Evolutionary conservation across 1,284 basidiomycete genomes (phyloP).

Genomic region (Ganoderma sinense): DNA sequence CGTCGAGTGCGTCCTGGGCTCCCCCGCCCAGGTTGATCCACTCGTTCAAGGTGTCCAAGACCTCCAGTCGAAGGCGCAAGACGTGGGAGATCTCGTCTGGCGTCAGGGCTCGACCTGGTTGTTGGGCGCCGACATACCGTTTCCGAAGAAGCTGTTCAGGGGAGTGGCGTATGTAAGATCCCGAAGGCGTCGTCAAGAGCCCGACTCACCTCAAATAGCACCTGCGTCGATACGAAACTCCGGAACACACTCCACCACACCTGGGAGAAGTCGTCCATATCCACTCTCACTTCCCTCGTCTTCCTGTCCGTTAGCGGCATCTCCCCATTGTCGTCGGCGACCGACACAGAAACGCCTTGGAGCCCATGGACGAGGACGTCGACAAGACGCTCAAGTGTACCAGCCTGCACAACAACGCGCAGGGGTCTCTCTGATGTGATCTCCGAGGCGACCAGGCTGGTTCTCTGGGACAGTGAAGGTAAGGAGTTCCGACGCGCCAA

Average conservation of each 20-base stretch:
- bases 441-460: slow-evolving; percentile 63
- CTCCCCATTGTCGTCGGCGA: slow-evolving; percentile 85
- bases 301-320: slow-evolving; percentile 75
- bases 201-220: slow-evolving; percentile 78
- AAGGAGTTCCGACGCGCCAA: slow-evolving; percentile 77
- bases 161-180: slow-evolving; percentile 22
- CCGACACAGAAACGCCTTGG: slow-evolving; percentile 77
- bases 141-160: slow-evolving; percentile 70
- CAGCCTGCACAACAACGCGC: slow-evolving; percentile 78
- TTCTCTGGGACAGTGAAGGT: slow-evolving; percentile 72
- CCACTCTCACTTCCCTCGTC: slow-evolving; percentile 73
- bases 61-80: slow-evolving; percentile 54
- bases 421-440: slow-evolving; percentile 70
- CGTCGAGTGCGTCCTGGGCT: slow-evolving; percentile 78
- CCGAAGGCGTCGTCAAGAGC: slow-evolving; percentile 15
- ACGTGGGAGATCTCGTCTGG: slow-evolving; percentile 36
- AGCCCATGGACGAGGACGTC: slow-evolving; percentile 79
- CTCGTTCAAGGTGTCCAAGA: slow-evolving; percentile 68
- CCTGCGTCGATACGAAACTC: slow-evolving; percentile 79
- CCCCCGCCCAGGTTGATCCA: slow-evolving; percentile 78
- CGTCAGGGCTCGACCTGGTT: slow-evolving; percentile 29
- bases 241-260: slow-evolving; percentile 85
- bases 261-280: slow-evolving; percentile 72
- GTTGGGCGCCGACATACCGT: slow-evolving; percentile 64
- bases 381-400: slow-evolving; percentile 76